Percentiles rank a stretch among this genome's conserved stretches.
Conservation (phyloP, 805 yeast species). For the Saccharomycopsis schoenii region DNA sequence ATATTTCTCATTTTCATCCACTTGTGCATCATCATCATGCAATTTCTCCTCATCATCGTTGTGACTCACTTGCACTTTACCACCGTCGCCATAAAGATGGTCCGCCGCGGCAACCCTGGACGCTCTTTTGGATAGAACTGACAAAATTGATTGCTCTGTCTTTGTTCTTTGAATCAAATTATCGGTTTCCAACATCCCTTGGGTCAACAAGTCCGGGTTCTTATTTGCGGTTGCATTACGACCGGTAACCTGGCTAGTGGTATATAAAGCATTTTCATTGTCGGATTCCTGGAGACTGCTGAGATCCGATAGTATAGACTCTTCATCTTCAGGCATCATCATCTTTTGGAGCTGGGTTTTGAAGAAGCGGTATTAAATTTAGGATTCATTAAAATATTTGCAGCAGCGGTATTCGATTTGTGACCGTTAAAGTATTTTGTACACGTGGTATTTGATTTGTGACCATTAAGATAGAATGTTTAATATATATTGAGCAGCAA, state of each 20-base stretch:
- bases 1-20: not conserved
- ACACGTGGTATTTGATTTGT: too few species aligned
- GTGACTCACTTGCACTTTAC: too few species aligned
- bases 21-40: not conserved
- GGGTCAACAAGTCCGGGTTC: not conserved
- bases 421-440: too few species aligned
- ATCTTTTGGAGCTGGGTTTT: not conserved
- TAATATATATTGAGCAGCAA: too few species aligned
- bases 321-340: not conserved
- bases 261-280: not conserved
- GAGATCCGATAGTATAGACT: not conserved
- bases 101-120: not conserved
- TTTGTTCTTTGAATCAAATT: conserved; percentile 28
- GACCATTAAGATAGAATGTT: too few species aligned
- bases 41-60: not conserved
- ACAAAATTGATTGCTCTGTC: conserved; percentile 34
- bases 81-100: not conserved
- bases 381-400: too few species aligned
- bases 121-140: conserved; percentile 20
- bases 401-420: too few species aligned
- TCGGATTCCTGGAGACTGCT: not conserved
- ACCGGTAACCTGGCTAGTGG: not conserved
- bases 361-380: too few species aligned
- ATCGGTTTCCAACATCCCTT: not conserved
- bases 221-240: not conserved